A percentile compares a stretch with the other conserved stretches of the same genome.
Conservation (phyloP, 108 stramenopile species). For the Nitzschia sp. region DNA sequence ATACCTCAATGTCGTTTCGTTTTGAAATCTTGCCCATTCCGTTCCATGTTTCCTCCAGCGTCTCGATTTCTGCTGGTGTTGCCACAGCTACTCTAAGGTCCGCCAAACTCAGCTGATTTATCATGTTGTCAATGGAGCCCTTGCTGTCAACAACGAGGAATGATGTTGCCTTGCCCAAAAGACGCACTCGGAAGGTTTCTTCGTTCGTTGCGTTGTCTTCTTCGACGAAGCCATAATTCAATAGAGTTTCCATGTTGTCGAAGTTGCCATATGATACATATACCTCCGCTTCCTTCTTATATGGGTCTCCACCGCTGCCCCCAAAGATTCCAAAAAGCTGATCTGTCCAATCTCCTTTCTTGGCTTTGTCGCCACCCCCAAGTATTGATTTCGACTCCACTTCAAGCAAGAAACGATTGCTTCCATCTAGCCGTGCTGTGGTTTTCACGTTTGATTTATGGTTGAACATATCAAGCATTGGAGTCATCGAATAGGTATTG, state of each 20-base stretch:
- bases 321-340: conserved; percentile 21
- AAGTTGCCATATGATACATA: conserved; percentile 72
- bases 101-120: conserved; percentile 37
- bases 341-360: conserved; percentile 23
- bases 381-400: conserved; percentile 24
- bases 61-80: conserved; percentile 44
- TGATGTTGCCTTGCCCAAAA: conserved; percentile 53
- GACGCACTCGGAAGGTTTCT: conserved; percentile 53
- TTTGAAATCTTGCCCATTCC: conserved; percentile 50
- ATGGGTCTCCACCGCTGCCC: background rate
- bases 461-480: conserved; percentile 79
- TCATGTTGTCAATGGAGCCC: conserved; percentile 54
- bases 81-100: conserved; percentile 51
- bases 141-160: conserved; percentile 46
- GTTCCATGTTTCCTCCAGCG: conserved; percentile 24
- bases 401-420: conserved; percentile 36
- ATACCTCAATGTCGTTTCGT: conserved; percentile 64
- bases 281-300: conserved; percentile 48
- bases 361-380: background rate
- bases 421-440: conserved; percentile 27
- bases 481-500: conserved; percentile 64
- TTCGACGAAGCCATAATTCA: conserved; percentile 68
- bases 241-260: conserved; percentile 68
- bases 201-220: conserved; percentile 53
- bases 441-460: conserved; percentile 60